Conservation (phyloP, 2,329 filamentous ascomycete species). For the Nemania abortiva region DNA sequence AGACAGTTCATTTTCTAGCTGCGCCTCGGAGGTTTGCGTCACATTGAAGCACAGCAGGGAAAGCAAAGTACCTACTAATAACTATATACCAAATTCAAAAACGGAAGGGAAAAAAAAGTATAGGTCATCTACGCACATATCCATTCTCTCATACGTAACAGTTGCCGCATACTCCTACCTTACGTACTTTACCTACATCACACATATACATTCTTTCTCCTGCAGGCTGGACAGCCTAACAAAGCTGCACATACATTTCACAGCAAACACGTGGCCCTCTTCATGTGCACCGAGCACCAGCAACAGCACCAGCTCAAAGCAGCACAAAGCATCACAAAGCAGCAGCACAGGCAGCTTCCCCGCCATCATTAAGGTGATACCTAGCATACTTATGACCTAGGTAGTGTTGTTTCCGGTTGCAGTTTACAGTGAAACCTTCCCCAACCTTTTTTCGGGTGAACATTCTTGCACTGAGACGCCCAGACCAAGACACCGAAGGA, state of each 20-base stretch:
- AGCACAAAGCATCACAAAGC: too few species aligned
- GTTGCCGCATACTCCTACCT: too few species aligned
- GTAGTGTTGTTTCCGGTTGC: slow-evolving; percentile 2
- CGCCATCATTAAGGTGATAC: slow-evolving; percentile 1
- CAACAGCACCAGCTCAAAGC: too few species aligned
- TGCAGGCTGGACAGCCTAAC: background rate
- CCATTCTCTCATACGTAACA: too few species aligned
- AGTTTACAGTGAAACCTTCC: slow-evolving; percentile 14
- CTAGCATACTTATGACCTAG: too few species aligned
- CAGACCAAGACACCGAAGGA: background rate
- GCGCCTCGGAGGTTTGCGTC: too few species aligned
- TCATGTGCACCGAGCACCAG: background rate
- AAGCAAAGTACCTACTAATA: too few species aligned
- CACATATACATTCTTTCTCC: background rate
- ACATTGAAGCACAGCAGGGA: too few species aligned
- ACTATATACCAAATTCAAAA: too few species aligned
- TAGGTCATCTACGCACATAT: background rate
- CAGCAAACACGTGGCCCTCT: slow-evolving; percentile 1
- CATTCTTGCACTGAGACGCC: slow-evolving; percentile 4
- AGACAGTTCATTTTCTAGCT: background rate
- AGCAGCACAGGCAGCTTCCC: background rate
- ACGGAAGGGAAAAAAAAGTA: background rate
- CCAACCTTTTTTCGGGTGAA: background rate
- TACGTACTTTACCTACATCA: background rate
- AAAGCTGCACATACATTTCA: background rate